Conservation (phyloP, 306 rosid genomes). For the Biancaea sappan region DNA sequence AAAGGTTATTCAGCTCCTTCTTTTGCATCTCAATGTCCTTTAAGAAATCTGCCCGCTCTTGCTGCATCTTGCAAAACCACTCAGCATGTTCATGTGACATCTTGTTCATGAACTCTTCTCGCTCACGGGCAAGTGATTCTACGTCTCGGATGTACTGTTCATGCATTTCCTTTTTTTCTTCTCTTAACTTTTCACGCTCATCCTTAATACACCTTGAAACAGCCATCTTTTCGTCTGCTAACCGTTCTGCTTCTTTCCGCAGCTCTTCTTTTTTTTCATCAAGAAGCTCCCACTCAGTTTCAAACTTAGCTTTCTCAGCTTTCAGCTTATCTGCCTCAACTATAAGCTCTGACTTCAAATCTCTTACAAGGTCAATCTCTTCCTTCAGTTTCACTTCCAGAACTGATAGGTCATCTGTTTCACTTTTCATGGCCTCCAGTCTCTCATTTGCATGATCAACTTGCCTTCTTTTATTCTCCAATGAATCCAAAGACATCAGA, state of each 20-base stretch:
- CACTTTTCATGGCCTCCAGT: slow-evolving; percentile 71
- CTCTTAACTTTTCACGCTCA: slow-evolving; percentile 72
- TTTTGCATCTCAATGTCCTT: slow-evolving; percentile 76
- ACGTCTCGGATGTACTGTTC: slow-evolving; percentile 65
- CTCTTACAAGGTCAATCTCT: slow-evolving; percentile 85
- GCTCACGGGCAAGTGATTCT: slow-evolving; percentile 71
- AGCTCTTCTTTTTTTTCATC: slow-evolving; percentile 88
- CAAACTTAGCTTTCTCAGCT: slow-evolving; percentile 89
- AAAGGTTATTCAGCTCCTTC: slow-evolving; percentile 74
- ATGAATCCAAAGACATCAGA: slow-evolving; percentile 55
- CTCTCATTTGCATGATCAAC: slow-evolving; percentile 67
- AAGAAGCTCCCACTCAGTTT: slow-evolving; percentile 92
- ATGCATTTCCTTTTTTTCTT: slow-evolving; percentile 67
- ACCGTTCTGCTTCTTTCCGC: slow-evolving; percentile 60
- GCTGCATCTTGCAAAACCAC: slow-evolving; percentile 86
- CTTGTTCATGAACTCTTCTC: slow-evolving; percentile 85
- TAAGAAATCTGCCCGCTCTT: slow-evolving; percentile 82
- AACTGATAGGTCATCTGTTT: slow-evolving; percentile 75
- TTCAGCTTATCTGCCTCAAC: slow-evolving; percentile 74
- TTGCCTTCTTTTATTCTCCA: slow-evolving; percentile 61
- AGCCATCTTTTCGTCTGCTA: slow-evolving; percentile 69
- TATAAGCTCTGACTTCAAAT: slow-evolving; percentile 73
- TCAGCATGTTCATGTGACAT: slow-evolving; percentile 83
- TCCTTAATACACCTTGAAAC: slow-evolving; percentile 71
- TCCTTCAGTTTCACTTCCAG: slow-evolving; percentile 85